phyloP scores from a whole-genome alignment of 2,329 filamentous ascomycete genomes.

The Clonostachys solani region DNA sequence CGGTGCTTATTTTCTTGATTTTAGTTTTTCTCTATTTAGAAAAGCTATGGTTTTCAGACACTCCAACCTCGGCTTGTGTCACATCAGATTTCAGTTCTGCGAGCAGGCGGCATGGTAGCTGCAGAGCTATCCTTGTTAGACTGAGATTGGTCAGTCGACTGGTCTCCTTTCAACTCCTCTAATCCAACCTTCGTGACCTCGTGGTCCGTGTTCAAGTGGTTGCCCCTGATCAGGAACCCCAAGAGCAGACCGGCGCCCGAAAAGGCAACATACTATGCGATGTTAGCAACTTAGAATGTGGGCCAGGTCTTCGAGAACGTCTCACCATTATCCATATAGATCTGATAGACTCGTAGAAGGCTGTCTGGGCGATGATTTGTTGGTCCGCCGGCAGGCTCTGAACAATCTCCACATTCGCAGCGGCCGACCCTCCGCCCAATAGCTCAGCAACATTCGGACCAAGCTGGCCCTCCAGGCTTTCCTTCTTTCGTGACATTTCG shows the following conservation, averaged over 20 bases:
- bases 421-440: constrained; percentile 49
- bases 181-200: constrained; percentile 1
- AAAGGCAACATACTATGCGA: constrained; percentile 1
- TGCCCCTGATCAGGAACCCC: constrained; percentile 1
- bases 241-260: not conserved
- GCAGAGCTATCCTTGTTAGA: too few species aligned
- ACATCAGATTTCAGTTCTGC: too few species aligned
- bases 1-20: too few species aligned
- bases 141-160: too few species aligned
- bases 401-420: constrained; percentile 52
- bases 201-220: constrained; percentile 2
- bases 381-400: constrained; percentile 9
- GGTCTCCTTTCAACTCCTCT: not conserved
- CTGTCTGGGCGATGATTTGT: constrained; percentile 12
- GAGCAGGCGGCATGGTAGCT: too few species aligned
- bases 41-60: too few species aligned
- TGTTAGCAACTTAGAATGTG: not conserved
- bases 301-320: not conserved
- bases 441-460: constrained; percentile 36
- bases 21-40: too few species aligned
- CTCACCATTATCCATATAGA: constrained; percentile 20
- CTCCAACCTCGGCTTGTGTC: too few species aligned
- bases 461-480: constrained; percentile 35
- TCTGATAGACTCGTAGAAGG: constrained; percentile 15
- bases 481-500: constrained; percentile 27